These are phyloP conservation scores for Colletotrichum paranaense DNA, from an alignment of 2,329 filamentous ascomycete genomes.

Conservation along the genomic window DNA sequence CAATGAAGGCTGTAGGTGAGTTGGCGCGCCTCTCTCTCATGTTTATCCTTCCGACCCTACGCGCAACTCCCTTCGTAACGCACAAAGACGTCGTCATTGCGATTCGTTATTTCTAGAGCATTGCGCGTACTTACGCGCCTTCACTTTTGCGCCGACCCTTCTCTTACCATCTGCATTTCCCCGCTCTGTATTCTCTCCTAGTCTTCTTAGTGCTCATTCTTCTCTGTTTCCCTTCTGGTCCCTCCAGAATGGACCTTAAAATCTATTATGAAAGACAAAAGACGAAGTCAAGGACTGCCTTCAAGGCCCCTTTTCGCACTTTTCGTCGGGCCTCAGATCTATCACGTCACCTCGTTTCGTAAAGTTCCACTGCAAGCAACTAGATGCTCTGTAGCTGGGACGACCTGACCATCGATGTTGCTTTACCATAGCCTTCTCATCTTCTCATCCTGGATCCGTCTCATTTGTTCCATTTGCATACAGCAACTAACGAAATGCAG, in stretches of 20 bases:
- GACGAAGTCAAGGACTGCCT: neutral
- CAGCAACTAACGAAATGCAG: slow-evolving; percentile 47
- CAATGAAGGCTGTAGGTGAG: slow-evolving; percentile 73
- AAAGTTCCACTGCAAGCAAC: neutral
- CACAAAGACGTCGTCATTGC: neutral
- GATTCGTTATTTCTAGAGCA: neutral
- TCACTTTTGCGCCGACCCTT: neutral
- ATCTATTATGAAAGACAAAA: neutral
- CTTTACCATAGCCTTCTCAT: neutral
- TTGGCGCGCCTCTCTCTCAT: slow-evolving; percentile 37
- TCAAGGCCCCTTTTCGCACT: neutral
- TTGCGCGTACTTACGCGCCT: neutral
- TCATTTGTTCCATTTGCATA: neutral
- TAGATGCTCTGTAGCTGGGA: neutral
- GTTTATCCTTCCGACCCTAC: neutral
- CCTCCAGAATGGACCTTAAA: neutral
- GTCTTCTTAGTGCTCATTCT: neutral
- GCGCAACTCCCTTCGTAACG: neutral
- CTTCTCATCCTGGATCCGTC: neutral
- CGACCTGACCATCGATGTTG: neutral
- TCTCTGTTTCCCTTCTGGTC: neutral
- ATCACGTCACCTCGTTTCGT: neutral
- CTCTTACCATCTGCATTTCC: neutral
- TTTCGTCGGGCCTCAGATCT: neutral
- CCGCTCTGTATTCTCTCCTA: neutral